phyloP scores from a whole-genome alignment of 2,329 filamentous ascomycete genomes.

The Ophiostoma australiae region DNA sequence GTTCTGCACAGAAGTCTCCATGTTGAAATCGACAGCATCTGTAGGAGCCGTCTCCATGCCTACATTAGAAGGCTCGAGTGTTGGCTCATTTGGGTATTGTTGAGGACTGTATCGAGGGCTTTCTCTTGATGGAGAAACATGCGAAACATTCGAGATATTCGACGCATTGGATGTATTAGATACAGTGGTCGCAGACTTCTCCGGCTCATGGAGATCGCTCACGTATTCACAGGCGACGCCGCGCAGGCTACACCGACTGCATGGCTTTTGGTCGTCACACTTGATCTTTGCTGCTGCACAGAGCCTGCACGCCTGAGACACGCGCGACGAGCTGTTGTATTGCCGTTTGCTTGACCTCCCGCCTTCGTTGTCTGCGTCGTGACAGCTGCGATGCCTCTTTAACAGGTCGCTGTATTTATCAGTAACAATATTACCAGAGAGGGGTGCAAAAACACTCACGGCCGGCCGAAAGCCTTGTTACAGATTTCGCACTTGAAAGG shows the following conservation, averaged over 20 bases:
- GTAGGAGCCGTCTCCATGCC: neutral
- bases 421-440: neutral
- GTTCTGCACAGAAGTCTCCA: neutral
- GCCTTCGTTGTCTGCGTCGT: constrained; percentile 17
- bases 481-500: constrained; percentile 24
- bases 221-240: constrained; percentile 42
- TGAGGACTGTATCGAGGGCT: neutral
- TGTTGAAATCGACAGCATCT: neutral
- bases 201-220: constrained; percentile 11
- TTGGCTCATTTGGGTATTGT: neutral
- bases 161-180: neutral
- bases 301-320: constrained; percentile 49
- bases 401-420: constrained; percentile 23
- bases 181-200: neutral
- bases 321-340: constrained; percentile 39
- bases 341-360: neutral
- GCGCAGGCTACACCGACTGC: constrained; percentile 46
- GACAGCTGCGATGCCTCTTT: constrained; percentile 22
- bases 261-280: constrained; percentile 52
- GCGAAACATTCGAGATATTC: neutral
- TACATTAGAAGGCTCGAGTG: neutral
- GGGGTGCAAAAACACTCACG: constrained; percentile 14
- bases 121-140: neutral
- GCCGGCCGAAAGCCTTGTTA: constrained; percentile 24
- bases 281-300: constrained; percentile 52